Evolutionary conservation across 2,329 filamentous ascomycete genomes (phyloP).

Genomic region (Aspergillus ochraceus): DNA sequence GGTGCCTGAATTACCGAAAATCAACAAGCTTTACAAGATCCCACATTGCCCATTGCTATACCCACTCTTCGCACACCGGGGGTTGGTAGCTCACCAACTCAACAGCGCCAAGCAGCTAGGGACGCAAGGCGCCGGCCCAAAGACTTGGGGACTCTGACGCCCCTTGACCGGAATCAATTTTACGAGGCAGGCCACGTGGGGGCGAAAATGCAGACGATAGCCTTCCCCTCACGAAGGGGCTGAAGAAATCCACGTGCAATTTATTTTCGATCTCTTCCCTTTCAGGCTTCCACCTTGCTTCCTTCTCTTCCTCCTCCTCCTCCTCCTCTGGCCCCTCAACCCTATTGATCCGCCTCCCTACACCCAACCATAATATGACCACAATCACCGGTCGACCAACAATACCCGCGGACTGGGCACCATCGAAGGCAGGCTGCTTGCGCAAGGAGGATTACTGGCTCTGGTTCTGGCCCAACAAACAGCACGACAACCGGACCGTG

Average conservation of each 20-base stretch:
- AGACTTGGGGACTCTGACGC: background rate
- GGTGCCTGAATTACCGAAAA: too few species aligned
- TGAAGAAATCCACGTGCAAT: too few species aligned
- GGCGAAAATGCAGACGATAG: background rate
- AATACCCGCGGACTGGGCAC: background rate
- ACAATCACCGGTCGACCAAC: background rate
- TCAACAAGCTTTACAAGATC: too few species aligned
- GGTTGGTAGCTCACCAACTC: too few species aligned
- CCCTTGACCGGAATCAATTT: background rate
- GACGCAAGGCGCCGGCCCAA: background rate
- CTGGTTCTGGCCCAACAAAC: background rate
- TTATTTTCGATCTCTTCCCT: too few species aligned
- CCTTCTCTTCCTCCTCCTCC: too few species aligned
- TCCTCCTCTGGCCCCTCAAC: background rate
- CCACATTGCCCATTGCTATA: too few species aligned
- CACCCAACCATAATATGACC: background rate
- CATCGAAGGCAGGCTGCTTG: background rate
- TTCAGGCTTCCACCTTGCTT: too few species aligned
- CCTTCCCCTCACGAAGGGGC: too few species aligned
- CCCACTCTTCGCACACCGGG: too few species aligned
- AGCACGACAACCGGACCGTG: background rate
- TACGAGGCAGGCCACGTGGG: background rate
- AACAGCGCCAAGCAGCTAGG: background rate
- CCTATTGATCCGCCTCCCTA: background rate
- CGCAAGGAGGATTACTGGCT: background rate